A percentile compares a stretch with the other conserved stretches of the same genome.
These are phyloP conservation scores for Mortierella sp. DNA, from an alignment of 371 early-diverging fungal species.

Conservation along the genomic window DNA sequence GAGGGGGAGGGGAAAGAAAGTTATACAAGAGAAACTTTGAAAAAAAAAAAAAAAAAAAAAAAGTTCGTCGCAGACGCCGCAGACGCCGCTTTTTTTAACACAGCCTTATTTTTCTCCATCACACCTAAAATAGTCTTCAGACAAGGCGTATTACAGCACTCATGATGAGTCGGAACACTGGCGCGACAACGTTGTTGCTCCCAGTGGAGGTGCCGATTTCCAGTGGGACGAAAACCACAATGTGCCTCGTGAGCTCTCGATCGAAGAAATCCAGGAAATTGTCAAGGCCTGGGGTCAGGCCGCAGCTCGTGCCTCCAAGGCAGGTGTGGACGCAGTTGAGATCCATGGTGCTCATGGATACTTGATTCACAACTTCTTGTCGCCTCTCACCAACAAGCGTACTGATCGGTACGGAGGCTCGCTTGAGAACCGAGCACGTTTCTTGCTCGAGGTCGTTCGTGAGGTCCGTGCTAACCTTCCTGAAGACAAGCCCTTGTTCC, in stretches of 20 bases:
- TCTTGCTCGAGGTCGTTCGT: conserved; percentile 70
- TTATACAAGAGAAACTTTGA: no score
- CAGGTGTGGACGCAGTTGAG: conserved; percentile 87
- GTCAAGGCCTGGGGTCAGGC: conserved; percentile 71
- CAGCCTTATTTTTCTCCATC: conserved; percentile 33
- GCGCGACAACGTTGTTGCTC: conserved; percentile 76
- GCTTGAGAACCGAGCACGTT: conserved; percentile 78
- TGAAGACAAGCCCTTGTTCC: conserved; percentile 77
- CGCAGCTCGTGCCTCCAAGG: conserved; percentile 71
- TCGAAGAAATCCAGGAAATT: conserved; percentile 67
- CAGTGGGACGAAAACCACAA: conserved; percentile 53
- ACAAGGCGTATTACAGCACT: conserved; percentile 4
- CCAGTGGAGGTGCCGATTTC: conserved; percentile 60
- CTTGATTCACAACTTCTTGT: conserved; percentile 79
- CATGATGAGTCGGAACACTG: conserved; percentile 59
- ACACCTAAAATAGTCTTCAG: conserved; percentile 54
- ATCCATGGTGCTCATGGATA: conserved; percentile 86
- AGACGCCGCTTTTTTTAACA: no score
- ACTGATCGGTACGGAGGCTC: conserved; percentile 85
- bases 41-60: no score
- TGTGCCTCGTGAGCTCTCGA: conserved; percentile 66
- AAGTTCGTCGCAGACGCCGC: neutral
- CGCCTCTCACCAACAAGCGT: conserved; percentile 81
- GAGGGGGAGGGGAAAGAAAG: neutral
- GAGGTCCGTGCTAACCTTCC: conserved; percentile 79